Percentiles rank a stretch among this genome's conserved stretches.
Conservation (phyloP, 2,329 filamentous ascomycete genomes). For the Fusarium sp. region DNA sequence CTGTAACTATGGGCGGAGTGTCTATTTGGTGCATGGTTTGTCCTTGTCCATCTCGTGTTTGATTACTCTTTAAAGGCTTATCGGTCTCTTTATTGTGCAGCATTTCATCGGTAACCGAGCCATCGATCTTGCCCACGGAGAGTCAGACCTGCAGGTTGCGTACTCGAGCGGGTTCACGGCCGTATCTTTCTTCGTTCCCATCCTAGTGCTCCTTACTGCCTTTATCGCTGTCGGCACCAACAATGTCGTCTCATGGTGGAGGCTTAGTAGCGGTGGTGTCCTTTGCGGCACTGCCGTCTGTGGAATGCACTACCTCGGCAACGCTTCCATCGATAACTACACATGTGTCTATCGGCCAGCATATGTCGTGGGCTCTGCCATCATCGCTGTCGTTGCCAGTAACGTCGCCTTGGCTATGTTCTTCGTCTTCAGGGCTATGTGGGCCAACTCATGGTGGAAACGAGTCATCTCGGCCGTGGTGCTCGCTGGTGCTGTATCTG, state of each 20-base stretch:
- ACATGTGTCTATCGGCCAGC: conserved; percentile 71
- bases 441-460: conserved; percentile 87
- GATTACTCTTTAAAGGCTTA: conserved; percentile 11
- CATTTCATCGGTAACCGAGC: conserved; percentile 82
- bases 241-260: conserved; percentile 70
- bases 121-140: conserved; percentile 77
- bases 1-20: conserved; percentile 81
- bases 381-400: conserved; percentile 82
- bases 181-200: conserved; percentile 85
- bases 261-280: conserved; percentile 74
- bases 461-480: conserved; percentile 76
- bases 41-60: not conserved
- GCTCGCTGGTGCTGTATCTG: conserved; percentile 82
- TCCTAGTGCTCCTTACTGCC: conserved; percentile 80
- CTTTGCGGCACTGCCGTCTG: conserved; percentile 83
- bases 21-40: conserved; percentile 80
- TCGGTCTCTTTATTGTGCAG: conserved; percentile 15
- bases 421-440: conserved; percentile 82
- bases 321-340: conserved; percentile 86
- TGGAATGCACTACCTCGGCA: conserved; percentile 92
- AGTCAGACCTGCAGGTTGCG: conserved; percentile 76
- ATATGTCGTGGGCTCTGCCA: conserved; percentile 77
- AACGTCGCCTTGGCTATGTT: conserved; percentile 81
- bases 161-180: conserved; percentile 82
- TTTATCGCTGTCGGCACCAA: conserved; percentile 79